Evolutionary conservation across 768 basidiomycete species (phyloP), one percentile per base, ranked within the genome.

Genomic region (Amylocystis lapponica): DNA sequence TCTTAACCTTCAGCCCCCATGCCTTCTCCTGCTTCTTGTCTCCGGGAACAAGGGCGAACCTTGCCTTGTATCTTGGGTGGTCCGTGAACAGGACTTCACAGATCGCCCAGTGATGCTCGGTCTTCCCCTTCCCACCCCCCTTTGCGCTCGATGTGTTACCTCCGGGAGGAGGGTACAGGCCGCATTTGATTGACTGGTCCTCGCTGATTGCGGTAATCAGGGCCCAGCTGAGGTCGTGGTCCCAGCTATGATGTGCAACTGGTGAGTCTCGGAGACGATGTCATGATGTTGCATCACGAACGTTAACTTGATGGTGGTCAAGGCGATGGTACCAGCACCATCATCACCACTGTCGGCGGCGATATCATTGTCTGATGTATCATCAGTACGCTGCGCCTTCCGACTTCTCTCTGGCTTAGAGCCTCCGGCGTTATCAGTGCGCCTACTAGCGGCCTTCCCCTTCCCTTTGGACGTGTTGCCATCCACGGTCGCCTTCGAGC

Each of bases 201-300:
- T 33, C 31, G 5, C 13, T 5, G 13, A 33, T 33, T 6, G 31
- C 31, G 5, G 31, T 14, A 14, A 33, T 33, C 6, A 33, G 31
- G 13, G 31, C 5, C 31, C 31, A 33, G 31, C 14, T 33, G 31
- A 33, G 31, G 5, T 5, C 13, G 5, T 33, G 31, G 13, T 33
- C 31, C 31, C 31, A 33, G 14, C 31, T 33, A n/a, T 54, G 6
- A 5, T 31, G 5, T 0, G 91, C 92, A 75, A 30, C 29, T 30
- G 29, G 29, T 30, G 29, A 30, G 9, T 9, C 29, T n/a, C 29
- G 9, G 29, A 30, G n/a, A 30, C 9, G 29, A 30, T 33, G n/a
- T n/a, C n/a, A n/a, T n/a, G n/a, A n/a, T n/a, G n/a, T n/a, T n/a
- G n/a, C n/a, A n/a, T n/a, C n/a, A n/a, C n/a, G n/a, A n/a, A n/a